Conservation (phyloP, 2,329 filamentous ascomycete genomes). For the Peltaster fructicola region DNA sequence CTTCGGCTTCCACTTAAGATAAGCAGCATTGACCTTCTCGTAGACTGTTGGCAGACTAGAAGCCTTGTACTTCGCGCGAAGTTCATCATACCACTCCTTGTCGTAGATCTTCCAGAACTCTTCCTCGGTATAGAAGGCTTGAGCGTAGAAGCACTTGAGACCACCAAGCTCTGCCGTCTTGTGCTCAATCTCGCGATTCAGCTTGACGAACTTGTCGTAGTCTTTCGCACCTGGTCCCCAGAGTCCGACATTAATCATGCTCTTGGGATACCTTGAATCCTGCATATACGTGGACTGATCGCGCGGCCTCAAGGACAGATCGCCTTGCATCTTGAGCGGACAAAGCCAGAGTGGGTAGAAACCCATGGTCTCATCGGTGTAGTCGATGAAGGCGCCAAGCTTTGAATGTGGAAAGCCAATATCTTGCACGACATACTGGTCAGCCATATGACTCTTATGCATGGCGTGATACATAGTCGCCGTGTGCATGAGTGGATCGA, state of each 20-base stretch:
- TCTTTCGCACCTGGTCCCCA: conserved; percentile 46
- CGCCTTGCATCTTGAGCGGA: conserved; percentile 19
- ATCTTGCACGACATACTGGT: conserved; percentile 48
- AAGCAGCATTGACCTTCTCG: conserved; percentile 48
- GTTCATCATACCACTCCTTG: conserved; percentile 39
- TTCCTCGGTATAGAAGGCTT: conserved; percentile 61
- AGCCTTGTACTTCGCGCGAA: conserved; percentile 47
- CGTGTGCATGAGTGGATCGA: conserved; percentile 46
- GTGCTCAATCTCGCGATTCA: conserved; percentile 54
- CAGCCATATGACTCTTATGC: conserved; percentile 42
- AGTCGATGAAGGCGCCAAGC: conserved; percentile 27
- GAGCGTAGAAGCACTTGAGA: conserved; percentile 76
- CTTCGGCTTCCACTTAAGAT: no score
- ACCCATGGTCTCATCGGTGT: conserved; percentile 21
- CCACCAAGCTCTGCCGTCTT: conserved; percentile 54
- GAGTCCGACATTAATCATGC: conserved; percentile 43
- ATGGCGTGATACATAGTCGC: conserved; percentile 48
- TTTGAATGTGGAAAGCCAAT: conserved; percentile 31
- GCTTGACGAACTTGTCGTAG: conserved; percentile 41
- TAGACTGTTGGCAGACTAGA: conserved; percentile 46
- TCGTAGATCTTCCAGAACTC: conserved; percentile 54
- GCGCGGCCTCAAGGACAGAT: neutral
- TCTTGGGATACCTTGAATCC: no score
- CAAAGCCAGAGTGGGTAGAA: conserved; percentile 34
- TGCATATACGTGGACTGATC: neutral